A percentile compares a stretch with the other conserved stretches of the same genome.
Conservation (phyloP, 2,329 filamentous ascomycete species). For the Nannizzia gypsea region DNA sequence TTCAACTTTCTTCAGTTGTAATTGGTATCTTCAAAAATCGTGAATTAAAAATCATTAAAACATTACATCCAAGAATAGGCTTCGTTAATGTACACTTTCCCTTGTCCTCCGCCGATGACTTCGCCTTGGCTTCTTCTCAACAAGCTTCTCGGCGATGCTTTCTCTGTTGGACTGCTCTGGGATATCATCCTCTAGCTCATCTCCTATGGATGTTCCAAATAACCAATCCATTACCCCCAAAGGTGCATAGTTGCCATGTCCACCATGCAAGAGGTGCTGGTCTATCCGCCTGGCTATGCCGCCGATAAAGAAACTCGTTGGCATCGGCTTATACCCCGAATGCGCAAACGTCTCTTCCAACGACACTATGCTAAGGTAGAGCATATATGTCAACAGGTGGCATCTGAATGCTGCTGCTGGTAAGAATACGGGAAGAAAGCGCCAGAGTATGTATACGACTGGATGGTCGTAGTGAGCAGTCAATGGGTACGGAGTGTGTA, state of each 20-base stretch:
- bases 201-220: conserved; percentile 30
- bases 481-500: conserved; percentile 44
- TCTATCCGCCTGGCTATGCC: conserved; percentile 49
- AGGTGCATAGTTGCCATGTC: conserved; percentile 35
- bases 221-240: conserved; percentile 38
- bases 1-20: background rate
- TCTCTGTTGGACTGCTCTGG: conserved; percentile 29
- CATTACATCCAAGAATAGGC: background rate
- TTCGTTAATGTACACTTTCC: background rate
- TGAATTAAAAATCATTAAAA: background rate
- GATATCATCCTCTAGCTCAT: conserved; percentile 41
- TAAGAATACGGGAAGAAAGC: conserved; percentile 46
- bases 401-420: conserved; percentile 47
- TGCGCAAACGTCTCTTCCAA: conserved; percentile 50
- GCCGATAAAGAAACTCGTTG: conserved; percentile 45
- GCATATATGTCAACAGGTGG: conserved; percentile 48
- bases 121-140: conserved; percentile 25
- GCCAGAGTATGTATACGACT: conserved; percentile 40
- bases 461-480: conserved; percentile 52
- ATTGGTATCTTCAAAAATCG: background rate
- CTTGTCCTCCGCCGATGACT: conserved; percentile 14
- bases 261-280: conserved; percentile 40
- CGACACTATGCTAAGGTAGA: conserved; percentile 44
- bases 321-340: conserved; percentile 48
- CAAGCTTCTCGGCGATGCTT: conserved; percentile 22